Base-by-base conservation (phyloP, 768 basidiomycete species). In the Myochromella boudieri region DNA sequence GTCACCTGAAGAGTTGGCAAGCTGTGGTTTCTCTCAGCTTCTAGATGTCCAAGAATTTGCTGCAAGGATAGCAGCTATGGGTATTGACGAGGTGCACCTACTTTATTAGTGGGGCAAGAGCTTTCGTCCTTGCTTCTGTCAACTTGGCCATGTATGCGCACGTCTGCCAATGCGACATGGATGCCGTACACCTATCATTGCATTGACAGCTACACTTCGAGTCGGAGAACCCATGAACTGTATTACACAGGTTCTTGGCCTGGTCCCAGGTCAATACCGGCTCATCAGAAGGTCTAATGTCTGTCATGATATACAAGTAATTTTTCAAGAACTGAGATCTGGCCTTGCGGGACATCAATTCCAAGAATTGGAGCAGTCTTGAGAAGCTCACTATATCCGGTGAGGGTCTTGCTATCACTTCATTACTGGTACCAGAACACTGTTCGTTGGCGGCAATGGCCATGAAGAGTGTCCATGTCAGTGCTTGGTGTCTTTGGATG, bases 41-140 rank as follows among this genome's bases (percentile, higher is more conserved):
- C 45, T 46, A 37, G 36, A 38, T 11, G 27, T 31, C 14, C 18
- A 20, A 28, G 44, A 37, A 18, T 38, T 46, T 21, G 27, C 26
- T 17, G 24, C 11, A 5, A 4, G n/a, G 45, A 25, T 46, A 2
- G 24, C 21, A n/a, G 24, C n/a, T 14, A 31, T 44, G 31, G 43
- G 43, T 33, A 32, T 44, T 10, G 43, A 44, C 25, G 43, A 44
- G 25, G 20, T 44, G 14, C 43, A 44, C 43, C 15, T 44, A 6
- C 14, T 44, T 6, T 25, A 34, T 14, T 34, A 12, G 43, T 34
- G 43, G 43, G 43, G 42, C 14, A 44, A 44, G 18, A 12, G 17
- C 21, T 44, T 44, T 18, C 42, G 9, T 9, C 42, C 42, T 2
- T 29, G 29, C 17, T 44, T 44, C 10, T 20, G 20, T 14, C 42